These are phyloP conservation scores for Leccinum incarnatum DNA, from an alignment of 768 basidiomycete species.

Conservation along the genomic window DNA sequence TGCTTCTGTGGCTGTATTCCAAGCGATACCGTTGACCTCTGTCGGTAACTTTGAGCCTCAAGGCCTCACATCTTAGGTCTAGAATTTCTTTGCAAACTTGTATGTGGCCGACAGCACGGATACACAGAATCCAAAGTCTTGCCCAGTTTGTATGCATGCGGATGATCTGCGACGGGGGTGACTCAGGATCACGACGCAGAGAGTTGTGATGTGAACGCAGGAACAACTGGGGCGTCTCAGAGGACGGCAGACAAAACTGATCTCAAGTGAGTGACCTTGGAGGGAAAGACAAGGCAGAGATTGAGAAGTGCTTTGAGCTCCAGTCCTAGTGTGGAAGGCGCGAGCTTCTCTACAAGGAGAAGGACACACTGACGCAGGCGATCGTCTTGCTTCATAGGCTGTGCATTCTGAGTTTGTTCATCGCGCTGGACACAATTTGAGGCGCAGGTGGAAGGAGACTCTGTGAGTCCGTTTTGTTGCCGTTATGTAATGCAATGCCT, in stretches of 20 bases:
- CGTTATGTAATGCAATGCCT: too few species aligned
- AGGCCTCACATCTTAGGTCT: too few species aligned
- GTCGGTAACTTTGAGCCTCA: constrained; percentile 21
- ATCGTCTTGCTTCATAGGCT: too few species aligned
- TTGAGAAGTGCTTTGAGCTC: constrained; percentile 59
- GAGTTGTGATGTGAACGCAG: constrained; percentile 27
- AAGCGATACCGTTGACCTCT: constrained; percentile 18
- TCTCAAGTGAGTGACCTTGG: constrained; percentile 45
- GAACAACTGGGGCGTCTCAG: constrained; percentile 42
- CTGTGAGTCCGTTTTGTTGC: too few species aligned
- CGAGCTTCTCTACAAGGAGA: constrained; percentile 55
- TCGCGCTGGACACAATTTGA: too few species aligned
- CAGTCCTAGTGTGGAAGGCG: constrained; percentile 37
- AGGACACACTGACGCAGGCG: constrained; percentile 33
- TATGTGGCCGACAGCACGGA: too few species aligned
- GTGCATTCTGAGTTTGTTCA: too few species aligned
- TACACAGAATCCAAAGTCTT: too few species aligned
- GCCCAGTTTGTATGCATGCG: constrained; percentile 25
- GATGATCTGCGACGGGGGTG: too few species aligned
- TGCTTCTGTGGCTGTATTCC: constrained; percentile 14
- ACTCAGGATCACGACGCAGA: too few species aligned
- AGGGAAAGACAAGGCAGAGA: constrained; percentile 55
- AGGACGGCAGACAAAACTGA: constrained; percentile 43
- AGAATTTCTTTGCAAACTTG: too few species aligned
- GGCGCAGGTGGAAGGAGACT: too few species aligned